Percentiles rank a stretch among this genome's conserved stretches.
phyloP scores from a whole-genome alignment of 371 early-diverging fungal species.

The Mucor velutinosus region DNA sequence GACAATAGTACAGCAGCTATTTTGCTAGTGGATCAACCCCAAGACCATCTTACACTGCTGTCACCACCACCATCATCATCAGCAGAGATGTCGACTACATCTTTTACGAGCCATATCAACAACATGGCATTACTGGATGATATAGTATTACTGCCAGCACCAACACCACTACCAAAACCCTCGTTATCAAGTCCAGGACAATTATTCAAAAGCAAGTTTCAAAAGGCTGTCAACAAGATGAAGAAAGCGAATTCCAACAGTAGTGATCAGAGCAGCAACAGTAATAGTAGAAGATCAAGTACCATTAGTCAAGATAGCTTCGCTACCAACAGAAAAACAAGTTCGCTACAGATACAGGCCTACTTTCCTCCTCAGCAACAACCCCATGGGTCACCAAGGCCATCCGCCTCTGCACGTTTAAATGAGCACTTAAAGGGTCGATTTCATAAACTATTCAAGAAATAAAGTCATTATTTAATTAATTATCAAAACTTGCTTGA shows the following conservation, averaged over 20 bases:
- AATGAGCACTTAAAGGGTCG: conserved; percentile 18
- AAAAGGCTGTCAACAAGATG: conserved; percentile 15
- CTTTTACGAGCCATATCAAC: background rate
- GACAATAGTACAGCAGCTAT: background rate
- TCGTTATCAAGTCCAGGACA: conserved; percentile 5
- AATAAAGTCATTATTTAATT: conserved; percentile 1
- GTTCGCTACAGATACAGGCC: background rate
- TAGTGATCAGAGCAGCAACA: background rate
- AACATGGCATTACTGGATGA: background rate
- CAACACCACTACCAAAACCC: background rate
- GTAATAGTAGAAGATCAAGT: background rate
- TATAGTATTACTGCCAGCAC: background rate
- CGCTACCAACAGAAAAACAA: background rate
- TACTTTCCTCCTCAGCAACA: background rate
- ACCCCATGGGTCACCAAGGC: background rate
- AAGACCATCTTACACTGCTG: background rate
- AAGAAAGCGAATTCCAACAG: conserved; percentile 6
- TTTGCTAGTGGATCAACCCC: background rate
- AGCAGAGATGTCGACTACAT: background rate
- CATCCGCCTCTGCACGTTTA: conserved; percentile 13
- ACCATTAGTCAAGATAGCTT: background rate
- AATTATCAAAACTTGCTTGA: conserved; percentile 6
- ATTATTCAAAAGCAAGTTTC: conserved; percentile 14
- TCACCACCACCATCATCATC: background rate
- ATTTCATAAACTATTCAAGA: conserved; percentile 17